These are phyloP conservation scores for Scheffersomyces amazonensis DNA, from an alignment of 805 yeast genomes.

Conservation along the genomic window DNA sequence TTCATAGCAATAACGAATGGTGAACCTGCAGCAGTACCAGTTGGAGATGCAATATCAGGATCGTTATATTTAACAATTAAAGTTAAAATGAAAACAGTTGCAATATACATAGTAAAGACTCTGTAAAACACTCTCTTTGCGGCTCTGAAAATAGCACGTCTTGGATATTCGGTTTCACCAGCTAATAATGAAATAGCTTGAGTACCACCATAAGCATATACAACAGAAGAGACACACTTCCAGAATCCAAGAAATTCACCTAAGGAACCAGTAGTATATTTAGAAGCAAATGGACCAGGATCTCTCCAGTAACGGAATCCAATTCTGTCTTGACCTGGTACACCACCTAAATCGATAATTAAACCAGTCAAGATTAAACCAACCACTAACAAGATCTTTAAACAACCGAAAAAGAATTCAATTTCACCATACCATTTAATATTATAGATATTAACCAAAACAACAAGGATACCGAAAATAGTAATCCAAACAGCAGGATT, in stretches of 20 bases:
- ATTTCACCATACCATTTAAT: slow-evolving; percentile 34
- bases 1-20: slow-evolving; percentile 40
- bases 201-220: slow-evolving; percentile 33
- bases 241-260: slow-evolving; percentile 27
- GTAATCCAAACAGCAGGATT: slow-evolving; percentile 47
- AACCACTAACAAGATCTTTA: slow-evolving; percentile 21
- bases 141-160: slow-evolving; percentile 27
- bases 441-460: slow-evolving; percentile 32
- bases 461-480: slow-evolving; percentile 34
- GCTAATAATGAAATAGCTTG: slow-evolving; percentile 20
- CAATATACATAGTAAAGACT: slow-evolving; percentile 24
- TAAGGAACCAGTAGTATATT: slow-evolving; percentile 15
- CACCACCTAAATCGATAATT: slow-evolving; percentile 24
- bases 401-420: slow-evolving; percentile 22
- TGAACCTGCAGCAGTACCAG: slow-evolving; percentile 30
- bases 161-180: slow-evolving; percentile 33
- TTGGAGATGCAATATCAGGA: slow-evolving; percentile 18
- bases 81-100: slow-evolving; percentile 28
- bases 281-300: slow-evolving; percentile 30
- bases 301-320: slow-evolving; percentile 41
- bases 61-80: slow-evolving; percentile 31
- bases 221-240: slow-evolving; percentile 36
- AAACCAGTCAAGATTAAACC: slow-evolving; percentile 18
- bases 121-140: slow-evolving; percentile 28
- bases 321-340: slow-evolving; percentile 16